Evolutionary conservation across 139 green algal genomes (phyloP).

Genomic region (Penium margaritaceum): DNA sequence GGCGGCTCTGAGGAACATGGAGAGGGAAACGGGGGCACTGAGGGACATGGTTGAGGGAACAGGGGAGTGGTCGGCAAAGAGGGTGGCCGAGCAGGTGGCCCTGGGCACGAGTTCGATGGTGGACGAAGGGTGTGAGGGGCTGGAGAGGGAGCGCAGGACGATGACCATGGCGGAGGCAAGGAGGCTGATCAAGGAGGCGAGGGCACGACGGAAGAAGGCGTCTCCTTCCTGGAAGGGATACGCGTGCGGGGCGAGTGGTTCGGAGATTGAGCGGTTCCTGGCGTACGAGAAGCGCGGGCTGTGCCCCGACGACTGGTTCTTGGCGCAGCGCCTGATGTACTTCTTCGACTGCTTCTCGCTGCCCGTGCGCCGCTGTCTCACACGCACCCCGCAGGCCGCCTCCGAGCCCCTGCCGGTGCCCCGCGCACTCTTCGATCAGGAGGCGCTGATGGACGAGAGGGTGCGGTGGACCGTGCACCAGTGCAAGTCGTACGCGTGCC

Average conservation of each 20-base stretch:
- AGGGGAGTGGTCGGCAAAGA: too few species aligned
- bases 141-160: too few species aligned
- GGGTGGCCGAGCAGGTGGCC: too few species aligned
- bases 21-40: too few species aligned
- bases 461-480: constrained; percentile 28
- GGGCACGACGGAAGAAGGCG: too few species aligned
- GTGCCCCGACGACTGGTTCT: constrained; percentile 27
- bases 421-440: neutral
- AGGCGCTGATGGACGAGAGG: neutral
- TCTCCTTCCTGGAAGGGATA: constrained; percentile 9
- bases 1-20: too few species aligned
- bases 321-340: constrained; percentile 18
- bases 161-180: too few species aligned
- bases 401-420: constrained; percentile 12
- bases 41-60: too few species aligned
- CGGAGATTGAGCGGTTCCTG: constrained; percentile 26
- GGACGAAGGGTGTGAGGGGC: too few species aligned
- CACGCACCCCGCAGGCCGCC: neutral
- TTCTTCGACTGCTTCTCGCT: constrained; percentile 19
- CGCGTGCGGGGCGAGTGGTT: constrained; percentile 16
- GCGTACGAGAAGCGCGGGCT: constrained; percentile 10
- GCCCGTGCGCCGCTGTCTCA: constrained; percentile 19
- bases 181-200: too few species aligned
- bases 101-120: too few species aligned
- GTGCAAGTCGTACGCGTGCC: constrained; percentile 27